phyloP scores from a whole-genome alignment of 2,329 filamentous ascomycete species.

The Monilinia laxa region DNA sequence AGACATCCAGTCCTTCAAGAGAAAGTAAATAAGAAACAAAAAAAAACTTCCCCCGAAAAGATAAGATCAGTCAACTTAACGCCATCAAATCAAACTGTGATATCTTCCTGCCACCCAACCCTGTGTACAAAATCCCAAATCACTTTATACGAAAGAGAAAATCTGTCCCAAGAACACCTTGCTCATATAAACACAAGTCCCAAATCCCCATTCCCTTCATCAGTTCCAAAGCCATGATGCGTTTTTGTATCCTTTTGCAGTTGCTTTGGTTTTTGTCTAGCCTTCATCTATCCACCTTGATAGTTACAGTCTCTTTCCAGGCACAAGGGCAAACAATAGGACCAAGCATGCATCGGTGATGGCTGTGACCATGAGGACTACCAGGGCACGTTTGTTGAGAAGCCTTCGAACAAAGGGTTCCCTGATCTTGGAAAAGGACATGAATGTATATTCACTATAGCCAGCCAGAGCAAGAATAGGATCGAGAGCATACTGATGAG shows the following conservation, averaged over 20 bases:
- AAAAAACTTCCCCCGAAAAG: neutral
- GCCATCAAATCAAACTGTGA: slow-evolving; percentile 20
- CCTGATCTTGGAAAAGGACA: slow-evolving; percentile 82
- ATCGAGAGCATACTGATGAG: slow-evolving; percentile 94
- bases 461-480: slow-evolving; percentile 86
- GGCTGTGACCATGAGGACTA: slow-evolving; percentile 74
- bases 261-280: neutral
- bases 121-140: slow-evolving; percentile 19
- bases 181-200: slow-evolving; percentile 19
- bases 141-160: slow-evolving; percentile 12
- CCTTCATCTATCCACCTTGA: slow-evolving; percentile 1
- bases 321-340: slow-evolving; percentile 91
- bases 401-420: slow-evolving; percentile 90
- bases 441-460: slow-evolving; percentile 93
- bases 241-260: neutral
- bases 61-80: slow-evolving; percentile 5
- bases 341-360: slow-evolving; percentile 79
- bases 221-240: neutral
- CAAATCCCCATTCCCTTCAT: neutral
- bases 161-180: slow-evolving; percentile 18
- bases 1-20: neutral
- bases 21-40: neutral
- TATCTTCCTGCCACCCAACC: slow-evolving; percentile 14
- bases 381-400: slow-evolving; percentile 76
- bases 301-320: slow-evolving; percentile 74